phyloP scores from a whole-genome alignment of 2,329 filamentous ascomycete genomes.

The Ophiostoma sp. region DNA sequence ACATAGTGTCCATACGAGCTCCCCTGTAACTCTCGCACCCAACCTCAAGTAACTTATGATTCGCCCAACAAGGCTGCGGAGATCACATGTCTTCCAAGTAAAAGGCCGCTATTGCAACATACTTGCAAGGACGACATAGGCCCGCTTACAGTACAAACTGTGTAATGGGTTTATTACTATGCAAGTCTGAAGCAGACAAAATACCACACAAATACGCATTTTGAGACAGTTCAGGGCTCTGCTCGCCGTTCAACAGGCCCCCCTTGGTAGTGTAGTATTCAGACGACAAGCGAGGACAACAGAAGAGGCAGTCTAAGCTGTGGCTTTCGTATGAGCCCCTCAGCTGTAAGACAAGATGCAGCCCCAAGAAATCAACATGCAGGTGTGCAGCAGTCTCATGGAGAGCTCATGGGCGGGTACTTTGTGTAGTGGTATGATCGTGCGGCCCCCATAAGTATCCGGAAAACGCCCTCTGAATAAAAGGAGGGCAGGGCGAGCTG shows the following conservation, averaged over 20 bases:
- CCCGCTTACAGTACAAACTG: neutral
- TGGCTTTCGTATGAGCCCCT: neutral
- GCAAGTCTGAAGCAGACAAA: neutral
- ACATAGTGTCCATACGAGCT: neutral
- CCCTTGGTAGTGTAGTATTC: neutral
- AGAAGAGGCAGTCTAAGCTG: neutral
- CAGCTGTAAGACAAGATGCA: constrained; percentile 1
- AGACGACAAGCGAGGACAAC: neutral
- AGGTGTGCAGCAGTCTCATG: neutral
- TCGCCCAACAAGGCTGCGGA: neutral
- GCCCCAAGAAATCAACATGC: neutral
- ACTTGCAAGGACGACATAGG: neutral
- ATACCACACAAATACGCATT: neutral
- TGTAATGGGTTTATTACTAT: neutral
- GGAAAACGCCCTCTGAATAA: neutral
- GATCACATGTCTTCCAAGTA: neutral
- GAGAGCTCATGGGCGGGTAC: neutral
- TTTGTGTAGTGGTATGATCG: neutral
- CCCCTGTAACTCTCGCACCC: neutral
- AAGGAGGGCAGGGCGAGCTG: constrained; percentile 3
- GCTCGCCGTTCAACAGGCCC: constrained; percentile 4
- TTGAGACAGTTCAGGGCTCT: neutral
- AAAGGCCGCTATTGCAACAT: neutral
- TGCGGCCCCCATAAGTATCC: neutral
- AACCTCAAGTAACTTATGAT: too few relatives aligned